Base-by-base conservation (phyloP, 306 rosid species). In the Pachyrhizus erosus region DNA sequence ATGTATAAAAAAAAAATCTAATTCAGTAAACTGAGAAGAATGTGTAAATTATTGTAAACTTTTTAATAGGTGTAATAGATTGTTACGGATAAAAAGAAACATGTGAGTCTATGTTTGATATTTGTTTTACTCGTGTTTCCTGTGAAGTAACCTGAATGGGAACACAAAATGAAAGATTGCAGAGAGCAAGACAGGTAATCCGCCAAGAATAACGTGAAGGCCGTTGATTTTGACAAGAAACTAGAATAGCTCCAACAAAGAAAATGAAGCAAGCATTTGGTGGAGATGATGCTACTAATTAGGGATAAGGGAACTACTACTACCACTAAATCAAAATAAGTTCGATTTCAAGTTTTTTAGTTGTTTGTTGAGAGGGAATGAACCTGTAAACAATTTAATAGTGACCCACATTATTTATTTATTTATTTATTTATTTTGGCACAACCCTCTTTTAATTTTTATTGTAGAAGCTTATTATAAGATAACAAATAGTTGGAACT, bases 141-240 rank as follows among this genome's bases (percentile, higher is more conserved):
- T 40, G 14, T 55, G 54, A 29, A 89, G 15, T 65, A 78, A 73
- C 49, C 31, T 45, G 55, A 75, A 33, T 48, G 18, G n/a, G n/a
- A n/a, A n/a, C n/a, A n/a, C n/a, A n/a, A n/a, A n/a, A n/a, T n/a
- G 62, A 75, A 67, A 82, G 58, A 42, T 1, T 61, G 21, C 11
- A 62, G 66, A 62, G 54, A 52, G n/a, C n/a, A n/a, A 26, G 34
- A 55, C 15, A 57, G 5, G 9, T 3, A 72, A 62, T 18, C 67
- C 55, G 14, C 34, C 24, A 5, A 82, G 5, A 39, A 49, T 45
- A 43, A 31, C 45, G 62, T 57, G 15, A 70, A 42, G 23, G 58
- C 5, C 4, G 2, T 39, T 67, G 57, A 79, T 54, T 48, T 7
- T 69, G 70, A 17, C 70, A 55, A 5, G 3, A 69, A 42, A 52